Conservation (phyloP, 2,329 filamentous ascomycete species). For the Lachnellula suecica region DNA sequence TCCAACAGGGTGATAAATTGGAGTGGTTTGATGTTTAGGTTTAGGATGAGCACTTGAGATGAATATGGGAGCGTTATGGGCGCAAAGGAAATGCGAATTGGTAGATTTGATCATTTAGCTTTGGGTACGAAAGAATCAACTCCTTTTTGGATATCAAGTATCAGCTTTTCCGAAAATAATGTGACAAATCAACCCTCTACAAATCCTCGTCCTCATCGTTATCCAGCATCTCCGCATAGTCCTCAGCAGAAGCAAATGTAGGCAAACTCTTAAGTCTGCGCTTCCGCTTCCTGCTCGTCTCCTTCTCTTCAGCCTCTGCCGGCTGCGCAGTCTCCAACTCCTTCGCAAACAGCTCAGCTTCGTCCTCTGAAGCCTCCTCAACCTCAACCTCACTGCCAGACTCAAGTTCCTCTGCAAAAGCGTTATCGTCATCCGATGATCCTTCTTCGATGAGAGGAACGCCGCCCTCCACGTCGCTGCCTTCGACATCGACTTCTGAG, state of each 20-base stretch:
- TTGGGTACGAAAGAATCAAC: slow-evolving; percentile 18
- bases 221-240: slow-evolving; percentile 84
- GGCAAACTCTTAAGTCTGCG: slow-evolving; percentile 87
- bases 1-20: slow-evolving; percentile 44
- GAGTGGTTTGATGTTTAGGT: slow-evolving; percentile 53
- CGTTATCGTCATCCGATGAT: slow-evolving; percentile 23
- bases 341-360: slow-evolving; percentile 39
- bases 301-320: slow-evolving; percentile 40
- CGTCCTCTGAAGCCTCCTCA: slow-evolving; percentile 52
- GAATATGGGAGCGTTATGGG: background rate
- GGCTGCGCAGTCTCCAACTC: slow-evolving; percentile 34
- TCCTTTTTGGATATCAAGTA: no score
- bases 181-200: background rate
- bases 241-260: slow-evolving; percentile 89
- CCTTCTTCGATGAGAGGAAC: slow-evolving; percentile 25
- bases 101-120: no score
- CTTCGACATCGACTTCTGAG: slow-evolving; percentile 39
- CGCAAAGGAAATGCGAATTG: background rate
- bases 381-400: slow-evolving; percentile 28
- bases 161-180: no score
- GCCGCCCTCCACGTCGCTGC: slow-evolving; percentile 43
- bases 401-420: slow-evolving; percentile 13
- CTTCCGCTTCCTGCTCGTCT: slow-evolving; percentile 59
- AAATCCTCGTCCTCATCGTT: slow-evolving; percentile 59
- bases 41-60: background rate